Evolutionary conservation across 371 early-diverging fungal genomes (phyloP), one percentile per base, ranked within the genome.

Genomic region (Syncephalis plumigaleata): DNA sequence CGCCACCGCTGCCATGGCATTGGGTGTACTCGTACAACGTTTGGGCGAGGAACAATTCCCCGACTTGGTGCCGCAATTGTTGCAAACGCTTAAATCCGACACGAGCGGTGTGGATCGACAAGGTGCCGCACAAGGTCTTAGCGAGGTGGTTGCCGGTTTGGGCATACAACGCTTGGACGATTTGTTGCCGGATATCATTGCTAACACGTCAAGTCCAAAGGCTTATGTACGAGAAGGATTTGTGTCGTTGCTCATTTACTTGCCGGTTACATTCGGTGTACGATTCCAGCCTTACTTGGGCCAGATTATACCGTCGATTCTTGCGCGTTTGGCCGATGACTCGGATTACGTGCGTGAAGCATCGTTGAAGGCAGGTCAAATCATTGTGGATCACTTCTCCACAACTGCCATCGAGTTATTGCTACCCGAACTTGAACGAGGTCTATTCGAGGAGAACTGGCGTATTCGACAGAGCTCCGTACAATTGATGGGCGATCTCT

Each of bases 71-170:
- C 66, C 70, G 22, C 93, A 93, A 46, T 67, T 97, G 20, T 54
- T 91, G 11, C 67, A 71, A 27, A 84, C 78, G 2, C 87, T 97
- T 53, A 81, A 84, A 63, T 73, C 77, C 15, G 85, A 87, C 46
- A 74, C 81, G n/a, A 79, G 81, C 42, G 85, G 83, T 45, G 91
- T 93, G 11, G 96, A 97, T 55, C 79, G 96, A 38, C 82, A 84
- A 48, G 98, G 98, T 60, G 91, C 97, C 38, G 95, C 98, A 1
- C 96, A 97, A 67, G 98, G 93, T 58, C 73, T 97, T 45, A 76
- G 83, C 23, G 98, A 97, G 61, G 81, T 97, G 3, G 65, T 95
- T 15, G 76, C 88, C 2, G 96, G 92, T 40, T 68, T 93, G 23
- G 95, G 93, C 22, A 53, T 91, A 46, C 78, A 76, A 39, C 75